These are phyloP conservation scores for Asterionellopsis glacialis DNA, from an alignment of 108 stramenopile genomes.

Conservation along the genomic window DNA sequence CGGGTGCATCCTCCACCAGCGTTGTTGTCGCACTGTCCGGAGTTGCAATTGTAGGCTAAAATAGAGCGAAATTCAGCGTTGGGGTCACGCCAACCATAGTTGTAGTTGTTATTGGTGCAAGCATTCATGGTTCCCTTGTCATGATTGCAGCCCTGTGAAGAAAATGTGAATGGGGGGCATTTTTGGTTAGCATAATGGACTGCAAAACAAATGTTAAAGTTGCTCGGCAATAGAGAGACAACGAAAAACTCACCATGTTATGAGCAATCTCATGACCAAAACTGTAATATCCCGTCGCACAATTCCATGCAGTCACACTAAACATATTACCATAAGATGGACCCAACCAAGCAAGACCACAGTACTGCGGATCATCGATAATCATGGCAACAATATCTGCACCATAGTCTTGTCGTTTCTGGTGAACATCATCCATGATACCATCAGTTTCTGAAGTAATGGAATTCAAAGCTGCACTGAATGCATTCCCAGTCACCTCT, in stretches of 20 bases:
- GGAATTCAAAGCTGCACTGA: neutral
- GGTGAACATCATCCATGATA: constrained; percentile 1
- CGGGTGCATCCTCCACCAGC: constrained; percentile 1
- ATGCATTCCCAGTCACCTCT: neutral
- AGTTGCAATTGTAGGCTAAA: neutral
- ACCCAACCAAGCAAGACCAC: constrained; percentile 9
- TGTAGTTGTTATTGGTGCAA: neutral
- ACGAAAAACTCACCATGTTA: constrained; percentile 1
- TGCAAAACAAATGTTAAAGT: too few species aligned
- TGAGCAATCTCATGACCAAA: constrained; percentile 22
- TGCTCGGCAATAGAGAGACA: too few species aligned
- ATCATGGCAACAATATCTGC: constrained; percentile 17
- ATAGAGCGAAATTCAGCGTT: constrained; percentile 9
- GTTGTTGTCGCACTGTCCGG: neutral
- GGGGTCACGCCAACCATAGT: constrained; percentile 16
- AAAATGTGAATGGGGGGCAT: too few species aligned
- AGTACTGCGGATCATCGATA: constrained; percentile 10
- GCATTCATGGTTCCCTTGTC: neutral
- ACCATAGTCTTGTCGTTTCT: constrained; percentile 4
- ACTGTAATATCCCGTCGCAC: constrained; percentile 13
- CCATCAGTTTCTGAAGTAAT: constrained; percentile 1
- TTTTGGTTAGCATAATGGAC: too few species aligned
- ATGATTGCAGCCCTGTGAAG: constrained; percentile 5
- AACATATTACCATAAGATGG: constrained; percentile 6
- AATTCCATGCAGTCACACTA: constrained; percentile 5